Base-by-base conservation (phyloP, 192 early-diverging fungal species). In the Rhizoclosmatium globosum region DNA sequence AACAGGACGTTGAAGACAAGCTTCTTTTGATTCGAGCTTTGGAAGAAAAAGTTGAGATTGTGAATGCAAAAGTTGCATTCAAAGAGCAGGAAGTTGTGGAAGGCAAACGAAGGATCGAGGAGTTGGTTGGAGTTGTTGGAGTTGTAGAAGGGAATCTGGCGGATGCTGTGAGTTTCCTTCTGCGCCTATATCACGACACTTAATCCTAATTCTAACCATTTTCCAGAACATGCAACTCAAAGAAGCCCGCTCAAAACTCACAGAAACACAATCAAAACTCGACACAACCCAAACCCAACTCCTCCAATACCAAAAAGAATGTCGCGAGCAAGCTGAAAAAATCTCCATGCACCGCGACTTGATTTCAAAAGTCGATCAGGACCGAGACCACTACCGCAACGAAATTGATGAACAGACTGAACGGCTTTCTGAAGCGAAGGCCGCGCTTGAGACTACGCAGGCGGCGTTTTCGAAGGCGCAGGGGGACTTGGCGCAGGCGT, bases 361-460 rank as follows among this genome's bases (percentile, higher is more conserved):
- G 19, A 39, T 89, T 19, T 50, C 64, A 2, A 74, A 85, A 68
- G 64, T 86, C 48, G 87, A 89, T 66, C 48, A 72, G 38, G 82
- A 86, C 47, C 77, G 87, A 7, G 87, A 89, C 68, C 19, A 44
- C 11, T 81, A 56, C 44, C 68, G 82, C 38, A 67, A 62, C 19
- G 82, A 84, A 57, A 47, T 87, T 74, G 86, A 89, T 57, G 47
- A 47, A 3, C 65, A 85, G 39, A 47, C 48, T 39, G 88, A 87
- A 60, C 31, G 68, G 58, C 50, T 85, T 9, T 59, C 59, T n/a
- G 82, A 83, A 53, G 45, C 86, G 72, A 74, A 83, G 43, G 71
- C 43, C 11, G 39, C 46, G 31, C 53, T 83, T 1, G n/a, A n/a
- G 61, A 60, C 76, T 17, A 73, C 77, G 11, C 48, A 75, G 38